These are phyloP conservation scores for Tremellales sp. DNA, from an alignment of 1,284 basidiomycete genomes.

Conservation along the genomic window DNA sequence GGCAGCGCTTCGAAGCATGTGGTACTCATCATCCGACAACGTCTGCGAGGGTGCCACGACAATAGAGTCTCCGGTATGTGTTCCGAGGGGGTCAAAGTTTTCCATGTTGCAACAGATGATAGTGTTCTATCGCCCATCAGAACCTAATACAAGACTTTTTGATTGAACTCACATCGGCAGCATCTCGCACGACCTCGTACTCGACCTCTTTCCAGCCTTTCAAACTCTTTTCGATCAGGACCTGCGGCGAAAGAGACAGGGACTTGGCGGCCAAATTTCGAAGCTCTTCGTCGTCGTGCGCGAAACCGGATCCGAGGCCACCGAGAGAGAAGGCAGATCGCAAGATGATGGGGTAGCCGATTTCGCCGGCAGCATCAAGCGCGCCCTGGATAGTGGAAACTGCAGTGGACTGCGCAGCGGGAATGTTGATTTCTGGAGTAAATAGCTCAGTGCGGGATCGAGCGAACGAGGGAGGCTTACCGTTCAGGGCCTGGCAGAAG, in stretches of 20 bases:
- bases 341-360: slow-evolving; percentile 97
- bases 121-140: slow-evolving; percentile 53
- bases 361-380: slow-evolving; percentile 80
- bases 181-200: slow-evolving; percentile 98
- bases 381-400: slow-evolving; percentile 94
- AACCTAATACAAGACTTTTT: not conserved
- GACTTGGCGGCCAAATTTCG: slow-evolving; percentile 90
- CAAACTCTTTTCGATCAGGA: slow-evolving; percentile 95
- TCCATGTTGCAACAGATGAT: slow-evolving; percentile 99
- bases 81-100: slow-evolving; percentile 98
- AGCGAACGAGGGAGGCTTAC: slow-evolving; percentile 50
- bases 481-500: slow-evolving; percentile 94
- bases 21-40: slow-evolving; percentile 94
- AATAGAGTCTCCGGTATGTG: slow-evolving; percentile 99
- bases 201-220: slow-evolving; percentile 99
- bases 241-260: slow-evolving; percentile 87
- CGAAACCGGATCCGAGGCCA: slow-evolving; percentile 97
- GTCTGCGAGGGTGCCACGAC: slow-evolving; percentile 99
- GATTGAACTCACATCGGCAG: slow-evolving; percentile 71
- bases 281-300: slow-evolving; percentile 90
- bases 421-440: slow-evolving; percentile 86
- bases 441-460: not conserved
- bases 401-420: slow-evolving; percentile 93
- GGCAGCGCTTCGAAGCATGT: slow-evolving; percentile 97
- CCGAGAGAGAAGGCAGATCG: slow-evolving; percentile 98